A percentile compares a stretch with the other conserved stretches of the same genome.
Conservation (phyloP, 2,329 filamentous ascomycete species). For the Colletotrichum sp. region DNA sequence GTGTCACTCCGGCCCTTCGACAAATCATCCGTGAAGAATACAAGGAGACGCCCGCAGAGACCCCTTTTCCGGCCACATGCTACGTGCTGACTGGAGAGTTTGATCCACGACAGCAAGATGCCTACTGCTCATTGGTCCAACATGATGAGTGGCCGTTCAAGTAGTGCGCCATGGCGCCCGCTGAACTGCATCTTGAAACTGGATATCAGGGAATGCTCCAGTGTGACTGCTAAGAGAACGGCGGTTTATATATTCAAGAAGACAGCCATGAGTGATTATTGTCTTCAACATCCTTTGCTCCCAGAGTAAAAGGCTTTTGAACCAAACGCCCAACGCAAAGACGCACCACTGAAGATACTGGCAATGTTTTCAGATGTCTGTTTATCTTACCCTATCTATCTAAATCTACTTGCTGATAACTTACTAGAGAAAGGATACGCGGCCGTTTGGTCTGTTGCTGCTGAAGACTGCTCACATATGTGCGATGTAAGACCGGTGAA, state of each 20-base stretch:
- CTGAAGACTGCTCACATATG: neutral
- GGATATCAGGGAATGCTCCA: neutral
- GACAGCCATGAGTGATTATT: neutral
- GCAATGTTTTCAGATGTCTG: rapidly evolving
- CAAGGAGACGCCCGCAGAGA: neutral
- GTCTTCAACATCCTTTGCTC: neutral
- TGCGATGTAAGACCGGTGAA: neutral
- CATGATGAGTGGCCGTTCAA: too few relatives aligned
- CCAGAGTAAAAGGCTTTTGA: neutral
- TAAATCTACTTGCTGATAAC: neutral
- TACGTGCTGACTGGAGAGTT: neutral
- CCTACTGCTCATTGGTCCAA: neutral
- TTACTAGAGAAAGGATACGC: rapidly evolving
- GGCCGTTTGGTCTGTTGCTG: neutral
- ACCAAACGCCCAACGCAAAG: neutral
- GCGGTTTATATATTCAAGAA: neutral
- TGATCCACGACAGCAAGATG: neutral
- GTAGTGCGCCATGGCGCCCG: neutral
- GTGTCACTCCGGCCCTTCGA: rapidly evolving
- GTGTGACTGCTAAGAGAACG: neutral
- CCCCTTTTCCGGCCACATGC: neutral
- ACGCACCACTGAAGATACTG: neutral
- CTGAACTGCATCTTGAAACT: neutral
- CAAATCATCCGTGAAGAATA: neutral
- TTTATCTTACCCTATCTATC: neutral